Base-by-base conservation (phyloP, 2,329 filamentous ascomycete genomes). In the Aspergillus awamori region DNA sequence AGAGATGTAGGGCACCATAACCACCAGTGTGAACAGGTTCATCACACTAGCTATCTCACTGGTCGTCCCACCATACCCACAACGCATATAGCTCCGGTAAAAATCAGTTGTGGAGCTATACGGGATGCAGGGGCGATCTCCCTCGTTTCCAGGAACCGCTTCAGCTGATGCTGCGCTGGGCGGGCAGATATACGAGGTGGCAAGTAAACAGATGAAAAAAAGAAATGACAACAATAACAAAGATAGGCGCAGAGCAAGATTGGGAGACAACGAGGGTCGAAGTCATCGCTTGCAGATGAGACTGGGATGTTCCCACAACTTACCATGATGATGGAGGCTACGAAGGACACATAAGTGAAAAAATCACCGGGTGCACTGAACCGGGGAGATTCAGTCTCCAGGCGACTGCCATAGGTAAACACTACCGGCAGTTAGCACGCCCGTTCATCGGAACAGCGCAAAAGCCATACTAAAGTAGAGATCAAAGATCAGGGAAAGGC, bases 121-220 rank as follows among this genome's bases (percentile, higher is more conserved):
- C 69, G 79, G 83, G 82, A 82, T 84, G 84, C 82, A 86, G 85
- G 88, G 89, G 87, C 86, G 82, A 86, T 92, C 88, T 92, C 84
- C 89, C 89, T 92, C 89, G 82, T 79, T 87, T 90, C 82, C 88
- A 92, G 89, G 89, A 92, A 92, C 89, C 89, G 89, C 78, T 84
- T 89, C 88, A 91, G 88, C 82, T 86, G 47, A 89, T 84, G 79
- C 63, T 72, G 65, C 68, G 84, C 89, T 90, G 89, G 86, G 85
- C 89, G 89, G 89, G 89, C 89, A 92, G 89, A 90, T 90, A 79
- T 84, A 80, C 81, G 86, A 88, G 87, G 86, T 86, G 75, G 63
- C 58, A 62, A 67, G 62, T 59, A 66, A 65, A 51, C 57, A 60
- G 60, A 64, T 58, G 62, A 54, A 55, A 57, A 24, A 43, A 43